Percentiles rank a stretch among this genome's conserved stretches.
phyloP scores from a whole-genome alignment of 1,139 yeast genomes.

The Maudiozyma humilis region DNA sequence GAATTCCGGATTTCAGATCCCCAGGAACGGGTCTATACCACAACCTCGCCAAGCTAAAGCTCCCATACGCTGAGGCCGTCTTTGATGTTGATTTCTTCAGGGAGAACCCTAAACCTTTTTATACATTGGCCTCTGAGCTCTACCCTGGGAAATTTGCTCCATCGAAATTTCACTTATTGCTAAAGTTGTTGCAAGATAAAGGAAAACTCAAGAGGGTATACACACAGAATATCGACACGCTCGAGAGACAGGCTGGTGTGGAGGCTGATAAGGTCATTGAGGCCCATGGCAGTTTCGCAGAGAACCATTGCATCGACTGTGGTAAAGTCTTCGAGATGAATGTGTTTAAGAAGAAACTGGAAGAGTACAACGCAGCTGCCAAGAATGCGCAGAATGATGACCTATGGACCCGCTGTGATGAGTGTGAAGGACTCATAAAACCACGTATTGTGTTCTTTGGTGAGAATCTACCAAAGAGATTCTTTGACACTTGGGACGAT shows the following conservation, averaged over 20 bases:
- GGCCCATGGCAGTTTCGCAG: constrained; percentile 92
- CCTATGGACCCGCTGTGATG: constrained; percentile 44
- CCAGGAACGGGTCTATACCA: constrained; percentile 88
- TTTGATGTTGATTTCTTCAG: constrained; percentile 79
- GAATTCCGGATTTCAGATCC: constrained; percentile 90
- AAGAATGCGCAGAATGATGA: constrained; percentile 8
- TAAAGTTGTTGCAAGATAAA: constrained; percentile 59
- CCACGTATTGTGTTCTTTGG: constrained; percentile 95
- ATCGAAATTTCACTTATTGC: constrained; percentile 67
- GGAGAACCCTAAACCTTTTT: constrained; percentile 73
- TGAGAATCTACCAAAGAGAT: constrained; percentile 63
- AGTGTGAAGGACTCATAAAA: constrained; percentile 62
- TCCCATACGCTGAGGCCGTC: constrained; percentile 93
- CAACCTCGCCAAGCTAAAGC: constrained; percentile 60
- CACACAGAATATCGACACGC: constrained; percentile 88
- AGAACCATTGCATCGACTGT: constrained; percentile 77
- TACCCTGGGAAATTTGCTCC: constrained; percentile 85
- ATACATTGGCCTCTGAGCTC: constrained; percentile 71
- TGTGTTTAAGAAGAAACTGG: constrained; percentile 41
- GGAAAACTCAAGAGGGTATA: constrained; percentile 58
- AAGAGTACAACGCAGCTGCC: constrained; percentile 6
- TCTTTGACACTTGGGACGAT: constrained; percentile 61
- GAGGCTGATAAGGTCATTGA: constrained; percentile 58
- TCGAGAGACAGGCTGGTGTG: constrained; percentile 81
- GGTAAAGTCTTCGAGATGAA: constrained; percentile 44